These are phyloP conservation scores for Candolleomyces eurysporus DNA, from an alignment of 768 basidiomycete genomes.

Conservation along the genomic window DNA sequence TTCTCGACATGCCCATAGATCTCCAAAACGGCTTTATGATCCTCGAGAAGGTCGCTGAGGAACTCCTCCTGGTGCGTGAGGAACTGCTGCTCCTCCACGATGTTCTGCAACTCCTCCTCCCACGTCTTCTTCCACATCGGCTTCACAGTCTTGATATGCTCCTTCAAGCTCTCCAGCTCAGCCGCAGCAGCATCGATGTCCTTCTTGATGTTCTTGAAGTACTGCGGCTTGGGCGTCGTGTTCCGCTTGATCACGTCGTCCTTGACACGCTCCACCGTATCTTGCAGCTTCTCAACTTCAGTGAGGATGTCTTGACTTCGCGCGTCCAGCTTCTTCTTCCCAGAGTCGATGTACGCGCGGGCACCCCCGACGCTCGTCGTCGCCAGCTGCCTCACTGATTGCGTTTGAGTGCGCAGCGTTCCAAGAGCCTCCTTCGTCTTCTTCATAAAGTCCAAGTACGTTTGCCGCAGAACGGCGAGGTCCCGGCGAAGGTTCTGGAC, in stretches of 20 bases:
- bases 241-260: conserved; percentile 91
- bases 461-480: conserved; percentile 88
- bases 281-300: conserved; percentile 90
- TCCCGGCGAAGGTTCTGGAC: conserved; percentile 93
- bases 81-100: conserved; percentile 96
- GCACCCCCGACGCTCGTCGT: conserved; percentile 80
- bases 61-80: conserved; percentile 91
- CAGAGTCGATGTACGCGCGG: conserved; percentile 84
- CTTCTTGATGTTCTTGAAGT: conserved; percentile 69
- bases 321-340: conserved; percentile 87
- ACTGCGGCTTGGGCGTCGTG: conserved; percentile 72
- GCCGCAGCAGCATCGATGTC: conserved; percentile 64
- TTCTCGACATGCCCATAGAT: conserved; percentile 91
- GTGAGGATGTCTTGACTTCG: conserved; percentile 90
- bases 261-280: conserved; percentile 84
- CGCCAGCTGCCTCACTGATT: conserved; percentile 85
- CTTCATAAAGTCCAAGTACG: conserved; percentile 92
- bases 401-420: conserved; percentile 78
- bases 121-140: conserved; percentile 99
- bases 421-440: conserved; percentile 85
- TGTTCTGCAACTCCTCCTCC: conserved; percentile 94
- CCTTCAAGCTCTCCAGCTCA: conserved; percentile 74
- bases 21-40: conserved; percentile 85
- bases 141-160: conserved; percentile 85
- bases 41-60: conserved; percentile 82